These are phyloP conservation scores for Hypoxylon intermedium DNA, from an alignment of 495 filamentous ascomycete genomes.

Conservation along the genomic window DNA sequence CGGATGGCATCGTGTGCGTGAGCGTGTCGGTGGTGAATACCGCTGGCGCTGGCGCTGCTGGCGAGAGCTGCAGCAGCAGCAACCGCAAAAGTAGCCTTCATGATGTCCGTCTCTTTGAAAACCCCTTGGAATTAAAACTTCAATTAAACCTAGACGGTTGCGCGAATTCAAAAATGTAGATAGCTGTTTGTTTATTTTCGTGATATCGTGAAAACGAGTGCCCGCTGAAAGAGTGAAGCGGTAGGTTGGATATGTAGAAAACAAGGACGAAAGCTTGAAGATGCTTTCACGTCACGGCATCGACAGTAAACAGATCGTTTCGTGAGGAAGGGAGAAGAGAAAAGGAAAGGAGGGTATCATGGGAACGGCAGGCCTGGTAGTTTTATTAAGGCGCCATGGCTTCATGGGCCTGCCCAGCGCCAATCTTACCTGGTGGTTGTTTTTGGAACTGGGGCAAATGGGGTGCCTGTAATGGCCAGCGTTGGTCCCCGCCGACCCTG, in stretches of 20 bases:
- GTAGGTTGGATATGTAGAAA: slow-evolving; percentile 65
- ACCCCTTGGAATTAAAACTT: slow-evolving; percentile 26
- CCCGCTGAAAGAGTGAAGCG: slow-evolving; percentile 98
- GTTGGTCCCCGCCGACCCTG: slow-evolving; percentile 31
- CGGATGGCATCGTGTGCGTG: slow-evolving; percentile 67
- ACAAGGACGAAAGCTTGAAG: slow-evolving; percentile 57
- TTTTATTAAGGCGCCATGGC: slow-evolving; percentile 45
- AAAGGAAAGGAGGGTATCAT: slow-evolving; percentile 46
- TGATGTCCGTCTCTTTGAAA: slow-evolving; percentile 45
- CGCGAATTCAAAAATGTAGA: slow-evolving; percentile 32
- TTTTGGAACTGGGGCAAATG: slow-evolving; percentile 36
- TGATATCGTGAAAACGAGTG: slow-evolving; percentile 70
- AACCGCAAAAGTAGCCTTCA: slow-evolving; percentile 72
- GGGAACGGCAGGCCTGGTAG: slow-evolving; percentile 34
- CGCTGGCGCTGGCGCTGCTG: slow-evolving; percentile 64
- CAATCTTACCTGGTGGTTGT: slow-evolving; percentile 41
- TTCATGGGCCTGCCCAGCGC: slow-evolving; percentile 34
- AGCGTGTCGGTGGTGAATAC: slow-evolving; percentile 59
- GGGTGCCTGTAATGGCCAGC: slow-evolving; percentile 21
- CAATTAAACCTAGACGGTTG: slow-evolving; percentile 14
- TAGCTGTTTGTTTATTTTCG: slow-evolving; percentile 46
- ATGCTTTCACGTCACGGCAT: slow-evolving; percentile 61
- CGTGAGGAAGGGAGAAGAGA: slow-evolving; percentile 50
- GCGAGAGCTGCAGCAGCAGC: slow-evolving; percentile 71
- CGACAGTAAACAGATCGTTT: slow-evolving; percentile 54